Conservation (phyloP, 2,329 filamentous ascomycete species). For the Colletotrichum costaricense region DNA sequence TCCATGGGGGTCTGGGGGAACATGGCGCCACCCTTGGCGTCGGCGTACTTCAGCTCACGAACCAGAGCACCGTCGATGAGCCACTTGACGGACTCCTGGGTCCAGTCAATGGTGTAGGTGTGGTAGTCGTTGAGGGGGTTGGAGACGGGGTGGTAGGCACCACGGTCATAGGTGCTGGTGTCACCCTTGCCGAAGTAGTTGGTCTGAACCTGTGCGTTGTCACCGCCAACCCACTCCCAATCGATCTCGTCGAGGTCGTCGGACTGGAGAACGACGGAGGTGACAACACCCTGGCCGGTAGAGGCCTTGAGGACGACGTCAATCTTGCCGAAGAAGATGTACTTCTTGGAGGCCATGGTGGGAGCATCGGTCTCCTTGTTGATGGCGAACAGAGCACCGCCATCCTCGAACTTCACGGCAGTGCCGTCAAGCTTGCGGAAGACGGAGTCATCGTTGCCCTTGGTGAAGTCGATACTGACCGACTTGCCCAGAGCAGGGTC, state of each 20-base stretch:
- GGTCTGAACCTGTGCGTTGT: constrained; percentile 80
- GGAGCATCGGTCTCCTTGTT: constrained; percentile 72
- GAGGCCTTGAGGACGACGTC: constrained; percentile 84
- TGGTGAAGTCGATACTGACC: constrained; percentile 79
- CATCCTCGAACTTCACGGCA: constrained; percentile 55
- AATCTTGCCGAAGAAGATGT: constrained; percentile 96
- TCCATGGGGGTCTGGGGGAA: constrained; percentile 82
- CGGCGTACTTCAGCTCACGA: constrained; percentile 72
- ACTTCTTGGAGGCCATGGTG: constrained; percentile 82
- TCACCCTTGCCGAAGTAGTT: constrained; percentile 88
- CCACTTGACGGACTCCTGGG: constrained; percentile 71
- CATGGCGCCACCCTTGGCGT: constrained; percentile 67
- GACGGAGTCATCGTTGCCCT: constrained; percentile 71
- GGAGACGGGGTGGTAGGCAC: constrained; percentile 68
- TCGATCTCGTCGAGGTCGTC: constrained; percentile 95
- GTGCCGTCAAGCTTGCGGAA: constrained; percentile 62
- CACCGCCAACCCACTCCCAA: constrained; percentile 92
- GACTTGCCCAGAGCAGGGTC: constrained; percentile 80
- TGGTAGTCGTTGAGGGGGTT: constrained; percentile 67
- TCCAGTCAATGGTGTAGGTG: constrained; percentile 79
- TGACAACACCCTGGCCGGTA: constrained; percentile 86
- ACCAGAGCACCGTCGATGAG: constrained; percentile 70
- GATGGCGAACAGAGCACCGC: constrained; percentile 74
- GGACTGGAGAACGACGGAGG: constrained; percentile 89
- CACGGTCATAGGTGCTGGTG: constrained; percentile 77